Conservation (phyloP, 495 filamentous ascomycete genomes). For the Ramalina intermedia region DNA sequence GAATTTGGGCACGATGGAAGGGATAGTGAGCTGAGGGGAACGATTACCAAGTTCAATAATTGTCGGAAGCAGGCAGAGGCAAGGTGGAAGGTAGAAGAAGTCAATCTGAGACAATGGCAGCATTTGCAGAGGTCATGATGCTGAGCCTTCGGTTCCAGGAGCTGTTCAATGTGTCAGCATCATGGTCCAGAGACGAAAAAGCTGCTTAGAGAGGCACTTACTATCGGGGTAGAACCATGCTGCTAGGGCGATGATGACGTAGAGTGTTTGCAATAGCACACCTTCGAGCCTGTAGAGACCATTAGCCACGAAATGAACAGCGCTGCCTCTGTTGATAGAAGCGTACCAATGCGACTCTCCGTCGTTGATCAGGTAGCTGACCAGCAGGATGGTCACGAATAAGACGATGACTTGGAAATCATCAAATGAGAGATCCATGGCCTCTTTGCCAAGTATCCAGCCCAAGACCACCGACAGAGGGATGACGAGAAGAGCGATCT, state of each 20-base stretch:
- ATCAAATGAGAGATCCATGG: conserved; percentile 68
- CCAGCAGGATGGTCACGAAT: conserved; percentile 64
- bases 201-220: background rate
- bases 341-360: conserved; percentile 41
- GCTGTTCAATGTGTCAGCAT: background rate
- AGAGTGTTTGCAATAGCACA: conserved; percentile 56
- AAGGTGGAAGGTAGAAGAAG: no score
- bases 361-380: conserved; percentile 66
- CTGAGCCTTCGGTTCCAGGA: background rate
- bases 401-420: conserved; percentile 67
- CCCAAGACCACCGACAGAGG: conserved; percentile 67
- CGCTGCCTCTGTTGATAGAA: background rate
- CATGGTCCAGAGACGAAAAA: background rate
- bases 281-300: conserved; percentile 54
- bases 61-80: no score
- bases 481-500: conserved; percentile 69
- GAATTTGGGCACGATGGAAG: no score
- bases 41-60: no score
- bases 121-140: background rate
- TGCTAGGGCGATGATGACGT: conserved; percentile 54
- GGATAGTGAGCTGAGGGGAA: no score
- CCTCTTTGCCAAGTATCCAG: conserved; percentile 56
- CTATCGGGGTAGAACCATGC: conserved; percentile 26
- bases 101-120: background rate
- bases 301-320: background rate